phyloP scores from a whole-genome alignment of 176 grass and related monocot genomes.

The Thinopyrum elongatum region DNA sequence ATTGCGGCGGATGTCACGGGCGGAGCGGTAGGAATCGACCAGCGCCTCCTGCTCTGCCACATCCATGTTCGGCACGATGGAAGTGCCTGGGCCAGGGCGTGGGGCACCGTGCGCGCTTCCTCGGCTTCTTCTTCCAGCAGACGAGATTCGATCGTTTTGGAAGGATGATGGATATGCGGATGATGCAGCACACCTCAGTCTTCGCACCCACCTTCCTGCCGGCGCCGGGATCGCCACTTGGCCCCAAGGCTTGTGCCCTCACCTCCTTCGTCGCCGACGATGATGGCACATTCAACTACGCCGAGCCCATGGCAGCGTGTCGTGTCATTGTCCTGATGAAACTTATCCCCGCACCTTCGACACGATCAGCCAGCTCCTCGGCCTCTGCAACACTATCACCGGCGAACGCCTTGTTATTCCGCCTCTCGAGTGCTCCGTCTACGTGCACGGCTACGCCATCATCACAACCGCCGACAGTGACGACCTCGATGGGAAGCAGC shows the following conservation, averaged over 20 bases:
- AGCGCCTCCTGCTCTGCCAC: too few relatives aligned
- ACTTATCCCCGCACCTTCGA: not conserved
- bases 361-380: too few relatives aligned
- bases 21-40: too few relatives aligned
- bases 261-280: not conserved
- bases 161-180: not conserved
- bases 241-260: not conserved
- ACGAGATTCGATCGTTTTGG: not conserved
- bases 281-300: not conserved
- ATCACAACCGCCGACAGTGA: not conserved
- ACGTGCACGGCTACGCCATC: too few relatives aligned
- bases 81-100: too few relatives aligned
- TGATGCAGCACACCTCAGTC: not conserved
- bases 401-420: too few relatives aligned
- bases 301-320: not conserved
- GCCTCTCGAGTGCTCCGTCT: too few relatives aligned
- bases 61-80: too few relatives aligned
- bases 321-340: not conserved
- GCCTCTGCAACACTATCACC: too few relatives aligned
- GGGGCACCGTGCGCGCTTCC: not conserved
- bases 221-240: too few relatives aligned
- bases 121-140: not conserved
- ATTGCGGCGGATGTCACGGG: too few relatives aligned
- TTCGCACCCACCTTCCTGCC: not conserved
- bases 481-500: too few relatives aligned